These are phyloP conservation scores for Dimargaris cristalligena DNA, from an alignment of 192 early-diverging fungal species.

Conservation along the genomic window DNA sequence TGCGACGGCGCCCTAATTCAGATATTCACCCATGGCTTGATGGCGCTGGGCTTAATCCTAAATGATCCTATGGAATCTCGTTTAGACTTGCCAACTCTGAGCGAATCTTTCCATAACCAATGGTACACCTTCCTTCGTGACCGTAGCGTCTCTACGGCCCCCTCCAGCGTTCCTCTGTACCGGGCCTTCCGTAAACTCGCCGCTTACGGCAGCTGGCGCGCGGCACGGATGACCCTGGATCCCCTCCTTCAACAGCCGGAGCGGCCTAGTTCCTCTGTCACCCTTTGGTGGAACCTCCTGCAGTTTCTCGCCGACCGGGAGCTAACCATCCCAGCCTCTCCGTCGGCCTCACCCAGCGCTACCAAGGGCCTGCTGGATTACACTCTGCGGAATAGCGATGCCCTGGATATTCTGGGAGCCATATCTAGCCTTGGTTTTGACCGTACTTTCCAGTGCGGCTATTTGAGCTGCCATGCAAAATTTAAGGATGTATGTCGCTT, in stretches of 20 bases:
- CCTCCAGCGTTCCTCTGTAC: too few relatives aligned
- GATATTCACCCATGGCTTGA: too few relatives aligned
- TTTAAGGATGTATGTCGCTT: conserved; percentile 1
- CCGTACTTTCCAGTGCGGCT: conserved; percentile 1
- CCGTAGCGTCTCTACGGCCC: too few relatives aligned
- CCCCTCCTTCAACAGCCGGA: neutral
- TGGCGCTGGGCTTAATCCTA: too few relatives aligned
- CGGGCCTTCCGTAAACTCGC: too few relatives aligned
- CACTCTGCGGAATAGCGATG: neutral
- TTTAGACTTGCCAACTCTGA: too few relatives aligned
- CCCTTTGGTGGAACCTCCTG: neutral
- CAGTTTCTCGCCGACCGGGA: neutral
- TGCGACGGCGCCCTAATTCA: too few relatives aligned
- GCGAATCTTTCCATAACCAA: too few relatives aligned
- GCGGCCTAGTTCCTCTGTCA: neutral
- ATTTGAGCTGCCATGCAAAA: neutral
- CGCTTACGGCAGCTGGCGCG: neutral
- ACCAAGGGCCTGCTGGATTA: neutral
- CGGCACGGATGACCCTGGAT: neutral
- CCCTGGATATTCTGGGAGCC: neutral
- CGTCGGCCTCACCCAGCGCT: too few relatives aligned
- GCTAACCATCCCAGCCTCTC: neutral
- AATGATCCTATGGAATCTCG: too few relatives aligned
- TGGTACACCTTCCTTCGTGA: too few relatives aligned
- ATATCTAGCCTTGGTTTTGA: conserved; percentile 4